phyloP scores from a whole-genome alignment of 306 rosid species.

The Fragaria ananassa region DNA sequence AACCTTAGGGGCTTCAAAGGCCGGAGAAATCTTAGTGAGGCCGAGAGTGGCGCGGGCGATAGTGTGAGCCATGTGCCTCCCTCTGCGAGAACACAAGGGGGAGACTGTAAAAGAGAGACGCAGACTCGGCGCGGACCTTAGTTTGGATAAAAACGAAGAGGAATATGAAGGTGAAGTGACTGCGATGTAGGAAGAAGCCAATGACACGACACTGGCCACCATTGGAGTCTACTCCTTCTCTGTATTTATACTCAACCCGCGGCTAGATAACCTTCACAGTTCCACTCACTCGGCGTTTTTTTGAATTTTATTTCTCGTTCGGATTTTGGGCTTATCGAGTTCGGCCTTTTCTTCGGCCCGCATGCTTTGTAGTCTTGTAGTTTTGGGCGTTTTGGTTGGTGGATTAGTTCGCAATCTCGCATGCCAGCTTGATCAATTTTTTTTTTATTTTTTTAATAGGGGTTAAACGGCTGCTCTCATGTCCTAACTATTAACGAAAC shows the following conservation, averaged over 20 bases:
- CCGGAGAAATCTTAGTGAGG: slow-evolving; percentile 65
- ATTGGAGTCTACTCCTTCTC: slow-evolving; percentile 30
- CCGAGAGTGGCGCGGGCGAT: slow-evolving; percentile 78
- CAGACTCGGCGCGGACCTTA: slow-evolving; percentile 23
- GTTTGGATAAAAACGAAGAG: slow-evolving; percentile 33
- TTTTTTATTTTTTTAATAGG: too few species aligned
- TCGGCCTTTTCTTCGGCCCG: background rate
- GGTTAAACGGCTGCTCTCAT: too few species aligned
- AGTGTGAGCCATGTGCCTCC: slow-evolving; percentile 70
- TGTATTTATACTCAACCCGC: slow-evolving; percentile 51
- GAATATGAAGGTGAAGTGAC: slow-evolving; percentile 37
- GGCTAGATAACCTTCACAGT: background rate
- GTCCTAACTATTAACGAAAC: too few species aligned
- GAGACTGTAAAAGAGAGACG: slow-evolving; percentile 38
- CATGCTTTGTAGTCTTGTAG: background rate
- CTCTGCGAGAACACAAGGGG: slow-evolving; percentile 37
- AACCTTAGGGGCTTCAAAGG: slow-evolving; percentile 59
- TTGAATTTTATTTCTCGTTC: background rate
- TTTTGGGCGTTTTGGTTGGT: too few species aligned
- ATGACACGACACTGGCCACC: slow-evolving; percentile 52
- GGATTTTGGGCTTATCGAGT: background rate
- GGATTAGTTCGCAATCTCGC: too few species aligned
- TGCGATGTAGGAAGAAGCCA: slow-evolving; percentile 32
- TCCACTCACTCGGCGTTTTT: background rate
- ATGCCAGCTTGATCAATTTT: too few species aligned